Base-by-base conservation (phyloP, 768 basidiomycete species). In the Rhodotorula diobovata region DNA sequence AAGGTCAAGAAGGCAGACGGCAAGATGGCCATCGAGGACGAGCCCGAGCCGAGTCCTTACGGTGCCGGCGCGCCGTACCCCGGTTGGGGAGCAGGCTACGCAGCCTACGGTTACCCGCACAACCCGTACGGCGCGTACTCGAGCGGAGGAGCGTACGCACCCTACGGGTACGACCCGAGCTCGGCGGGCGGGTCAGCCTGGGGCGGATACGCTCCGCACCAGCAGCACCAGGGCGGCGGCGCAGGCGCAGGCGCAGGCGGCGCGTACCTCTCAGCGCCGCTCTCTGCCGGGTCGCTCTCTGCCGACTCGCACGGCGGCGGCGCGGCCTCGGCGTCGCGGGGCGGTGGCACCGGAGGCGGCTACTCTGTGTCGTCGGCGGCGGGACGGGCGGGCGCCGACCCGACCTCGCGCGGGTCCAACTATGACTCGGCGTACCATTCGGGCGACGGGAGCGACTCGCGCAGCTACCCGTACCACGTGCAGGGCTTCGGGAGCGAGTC, bases 21-120 rank as follows among this genome's bases (percentile, higher is more conserved):
- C 25, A 74, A 74, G 69, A 64, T 67, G 53, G 65, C 65, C 30
- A 68, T 70, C 43, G 73, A 74, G 30, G 73, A 74, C 55, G 69
- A 74, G 41, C 61, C 50, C 16, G 58, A 62, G 32, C n/a, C 60
- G 45, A 34, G 28, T 41, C 35, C n/a, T 18, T 34, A 46, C 37
- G 58, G 39, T 8, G n/a, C 8, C n/a, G 35, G 28, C 21, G 37
- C 30, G 18, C n/a, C 39, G 3, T 39, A 54, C 30, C 37, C 48
- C 2, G 60, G 14, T 21, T 32, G 45, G 18, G 46, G 35, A 25
- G 46, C 28, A 11, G 32, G n/a, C 18, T 58, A 59, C n/a, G 57
- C 23, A 1, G 51, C 30, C 3, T 64, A 64, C 53, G 62, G 64
- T 20, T 30, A 46, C 35, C 61, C 64, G n/a, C 65, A 70, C 43